These are phyloP conservation scores for Gardenia jasminoides DNA, from an alignment of 257 asterid genomes.

Conservation along the genomic window DNA sequence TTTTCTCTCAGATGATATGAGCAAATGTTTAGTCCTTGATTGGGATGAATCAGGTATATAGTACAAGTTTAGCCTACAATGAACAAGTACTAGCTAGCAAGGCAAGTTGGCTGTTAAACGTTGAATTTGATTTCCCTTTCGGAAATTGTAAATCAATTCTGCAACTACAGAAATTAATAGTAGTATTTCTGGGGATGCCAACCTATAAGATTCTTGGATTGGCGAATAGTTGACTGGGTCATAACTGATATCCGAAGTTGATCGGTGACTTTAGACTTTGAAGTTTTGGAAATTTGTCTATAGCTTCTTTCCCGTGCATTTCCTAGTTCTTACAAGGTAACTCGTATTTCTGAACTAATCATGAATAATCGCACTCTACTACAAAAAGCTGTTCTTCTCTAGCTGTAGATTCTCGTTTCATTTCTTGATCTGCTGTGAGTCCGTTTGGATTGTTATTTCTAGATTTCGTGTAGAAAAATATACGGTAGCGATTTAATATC, in stretches of 20 bases:
- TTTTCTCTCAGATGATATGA: background rate
- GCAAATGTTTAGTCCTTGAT: background rate
- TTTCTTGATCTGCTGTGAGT: no score
- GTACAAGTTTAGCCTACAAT: background rate
- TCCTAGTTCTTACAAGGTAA: background rate
- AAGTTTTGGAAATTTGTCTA: background rate
- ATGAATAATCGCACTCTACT: background rate
- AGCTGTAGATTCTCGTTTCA: background rate
- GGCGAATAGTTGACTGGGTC: conserved; percentile 13
- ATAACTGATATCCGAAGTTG: background rate
- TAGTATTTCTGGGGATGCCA: background rate
- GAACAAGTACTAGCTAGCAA: background rate
- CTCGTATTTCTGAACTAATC: background rate
- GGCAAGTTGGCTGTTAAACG: background rate
- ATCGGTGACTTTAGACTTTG: background rate
- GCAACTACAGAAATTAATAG: background rate
- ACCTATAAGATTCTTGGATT: conserved; percentile 5
- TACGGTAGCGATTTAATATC: no score
- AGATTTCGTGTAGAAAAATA: no score
- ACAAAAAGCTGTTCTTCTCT: background rate
- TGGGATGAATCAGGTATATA: background rate
- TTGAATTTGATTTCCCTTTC: conserved; percentile 1
- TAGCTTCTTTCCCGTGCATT: background rate
- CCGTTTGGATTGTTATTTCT: no score
- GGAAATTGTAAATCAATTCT: background rate